Base-by-base conservation (phyloP, 257 asterid genomes). In the Salvia splendens region DNA sequence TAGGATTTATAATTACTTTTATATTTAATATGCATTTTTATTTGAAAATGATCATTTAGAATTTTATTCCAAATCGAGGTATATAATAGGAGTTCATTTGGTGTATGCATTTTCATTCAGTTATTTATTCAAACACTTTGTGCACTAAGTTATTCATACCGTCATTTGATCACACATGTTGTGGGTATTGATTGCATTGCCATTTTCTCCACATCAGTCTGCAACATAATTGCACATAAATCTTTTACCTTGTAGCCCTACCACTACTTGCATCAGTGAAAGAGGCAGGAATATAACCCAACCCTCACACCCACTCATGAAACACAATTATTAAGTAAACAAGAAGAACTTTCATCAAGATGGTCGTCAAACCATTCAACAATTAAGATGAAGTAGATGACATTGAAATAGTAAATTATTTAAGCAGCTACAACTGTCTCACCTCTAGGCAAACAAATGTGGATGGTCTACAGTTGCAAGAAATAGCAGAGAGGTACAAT, bases 381-480 rank as follows among this genome's bases (percentile, higher is more conserved):
- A 12, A 43, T 24, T 24, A 52, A 48, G 9, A 57, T 16, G 8
- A 30, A 17, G 48, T 20, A 61, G 38, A 61, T 60, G 62, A n/a
- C 61, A 61, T 35, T 45, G 38, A 61, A 41, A 71, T 64, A 46
- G 17, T 30, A 49, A 54, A 69, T 50, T 53, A 42, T 9, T 50
- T 54, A 64, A 46, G 64, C 57, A 67, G 68, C 38, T n/a, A 30
- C 10, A 4, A 16, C 24, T 46, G 62, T 63, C 95, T 78, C 74
- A 89, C 98, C 98, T 87, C 97, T 63, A 87, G 79, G 80, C 98
- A 92, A 75, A 89, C 97, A 76, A 78, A 82, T 69, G 86, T 77
- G 16, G 93, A 81, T 65, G 96, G 93, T 70, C 97, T 83, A 81
- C 98, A 92, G 77, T 71, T 64, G 88, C 98, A 92, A 64, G 75